Conservation (phyloP, 176 grass and related monocot genomes). For the Saccharum officinarum region DNA sequence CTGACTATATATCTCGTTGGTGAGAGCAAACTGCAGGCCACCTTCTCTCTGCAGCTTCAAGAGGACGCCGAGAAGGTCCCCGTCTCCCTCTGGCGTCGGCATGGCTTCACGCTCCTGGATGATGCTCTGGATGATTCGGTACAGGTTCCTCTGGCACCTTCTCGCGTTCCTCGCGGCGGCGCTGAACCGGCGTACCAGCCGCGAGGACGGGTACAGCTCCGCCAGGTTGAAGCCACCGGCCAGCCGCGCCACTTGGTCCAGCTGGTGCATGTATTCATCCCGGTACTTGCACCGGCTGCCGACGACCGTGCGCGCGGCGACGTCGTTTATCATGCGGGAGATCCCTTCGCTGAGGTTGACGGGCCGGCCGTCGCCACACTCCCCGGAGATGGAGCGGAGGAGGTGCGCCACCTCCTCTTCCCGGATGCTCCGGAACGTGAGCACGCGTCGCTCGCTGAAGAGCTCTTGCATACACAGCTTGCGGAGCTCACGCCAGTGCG, state of each 20-base stretch:
- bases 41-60: slow-evolving; percentile 32
- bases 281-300: slow-evolving; percentile 17
- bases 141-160: slow-evolving; percentile 5
- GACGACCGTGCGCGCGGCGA: slow-evolving; percentile 14
- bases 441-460: slow-evolving; percentile 40
- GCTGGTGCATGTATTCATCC: slow-evolving; percentile 21
- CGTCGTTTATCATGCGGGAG: background rate
- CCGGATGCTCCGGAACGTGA: slow-evolving; percentile 19
- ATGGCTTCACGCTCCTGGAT: background rate
- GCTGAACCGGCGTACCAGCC: slow-evolving; percentile 6
- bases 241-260: slow-evolving; percentile 5
- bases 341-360: slow-evolving; percentile 30
- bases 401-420: slow-evolving; percentile 34
- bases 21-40: slow-evolving; percentile 19
- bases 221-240: slow-evolving; percentile 32
- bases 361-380: background rate
- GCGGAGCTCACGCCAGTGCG: slow-evolving; percentile 42
- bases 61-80: slow-evolving; percentile 35
- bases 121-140: slow-evolving; percentile 30
- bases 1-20: slow-evolving; percentile 29
- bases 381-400: background rate
- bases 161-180: background rate
- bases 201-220: slow-evolving; percentile 41
- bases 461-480: slow-evolving; percentile 39
- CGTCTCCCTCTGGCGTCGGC: background rate